These are phyloP conservation scores for Erucastrum elatum DNA, from an alignment of 345 rosid genomes.

Conservation along the genomic window DNA sequence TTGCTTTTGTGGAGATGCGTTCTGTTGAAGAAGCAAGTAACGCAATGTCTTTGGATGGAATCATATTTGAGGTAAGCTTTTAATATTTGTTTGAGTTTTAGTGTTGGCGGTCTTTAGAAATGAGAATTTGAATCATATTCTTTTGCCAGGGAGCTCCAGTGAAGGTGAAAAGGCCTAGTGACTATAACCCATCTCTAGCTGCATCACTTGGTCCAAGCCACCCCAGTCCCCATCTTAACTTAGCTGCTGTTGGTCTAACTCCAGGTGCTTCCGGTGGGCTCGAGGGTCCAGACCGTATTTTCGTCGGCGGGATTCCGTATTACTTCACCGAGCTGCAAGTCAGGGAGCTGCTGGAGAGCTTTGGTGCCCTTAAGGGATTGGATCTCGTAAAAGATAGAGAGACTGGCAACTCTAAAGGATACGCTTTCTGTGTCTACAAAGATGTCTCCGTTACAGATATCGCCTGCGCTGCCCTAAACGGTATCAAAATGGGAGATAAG, in stretches of 20 bases:
- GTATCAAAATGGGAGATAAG: conserved; percentile 95
- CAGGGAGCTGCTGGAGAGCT: conserved; percentile 86
- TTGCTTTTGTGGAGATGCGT: conserved; percentile 96
- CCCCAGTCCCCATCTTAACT: conserved; percentile 81
- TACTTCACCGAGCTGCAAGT: conserved; percentile 88
- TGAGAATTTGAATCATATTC: background rate
- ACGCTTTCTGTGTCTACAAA: conserved; percentile 88
- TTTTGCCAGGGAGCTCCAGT: conserved; percentile 79
- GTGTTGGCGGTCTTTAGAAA: too few relatives aligned
- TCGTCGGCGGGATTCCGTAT: conserved; percentile 93
- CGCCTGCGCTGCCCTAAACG: conserved; percentile 88
- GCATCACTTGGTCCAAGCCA: conserved; percentile 95
- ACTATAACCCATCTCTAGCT: conserved; percentile 90
- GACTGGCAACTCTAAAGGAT: conserved; percentile 92
- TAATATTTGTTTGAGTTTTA: too few relatives aligned
- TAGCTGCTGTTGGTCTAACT: conserved; percentile 87
- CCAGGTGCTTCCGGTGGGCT: conserved; percentile 92
- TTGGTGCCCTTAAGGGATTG: conserved; percentile 87
- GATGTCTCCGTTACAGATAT: conserved; percentile 87
- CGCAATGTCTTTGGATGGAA: conserved; percentile 94
- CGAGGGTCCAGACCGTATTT: conserved; percentile 94
- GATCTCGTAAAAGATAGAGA: conserved; percentile 94
- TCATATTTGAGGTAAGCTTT: conserved; percentile 73
- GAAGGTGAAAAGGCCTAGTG: conserved; percentile 94
- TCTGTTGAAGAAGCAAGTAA: conserved; percentile 97